Base-by-base conservation (phyloP, 208 protist genomes). In the Acanthamoeba lenticulata region DNA sequence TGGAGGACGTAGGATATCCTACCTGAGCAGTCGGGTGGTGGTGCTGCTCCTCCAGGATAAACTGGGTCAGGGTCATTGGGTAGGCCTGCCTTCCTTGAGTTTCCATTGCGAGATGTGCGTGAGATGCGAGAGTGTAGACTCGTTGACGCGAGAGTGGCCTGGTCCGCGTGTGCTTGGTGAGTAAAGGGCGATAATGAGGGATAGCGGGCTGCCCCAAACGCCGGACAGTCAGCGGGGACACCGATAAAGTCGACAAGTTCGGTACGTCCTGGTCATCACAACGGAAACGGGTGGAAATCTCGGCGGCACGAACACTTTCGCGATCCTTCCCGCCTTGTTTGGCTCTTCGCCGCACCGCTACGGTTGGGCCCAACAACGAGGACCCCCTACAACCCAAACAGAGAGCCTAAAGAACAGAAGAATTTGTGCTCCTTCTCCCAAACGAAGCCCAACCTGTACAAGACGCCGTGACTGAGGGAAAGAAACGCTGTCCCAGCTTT, bases 1-100 rank as follows among this genome's bases (percentile, higher is more conserved):
- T 27, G 27, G 19, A 6, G 27, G 11, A 60, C 52, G 2, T 60
- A n/a, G 2, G 9, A 19, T 52, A 32, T 9, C 69, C 27, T 45
- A 79, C 69, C 69, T 79, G 69, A 32, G 85, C 85, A 15, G 36
- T 91, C 52, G 55, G 47, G 55, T 91, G 85, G 24, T 72, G 47
- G 55, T 49, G 49, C 85, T 91, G 85, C 60, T 65, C 47, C 34
- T 91, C 85, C 47, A 91, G 85, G n/a, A 91, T 91, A 55, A 55
- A 91, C 38, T 72, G 85, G 24, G 85, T 91, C 44, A 91, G 47
- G 49, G 85, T 91, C 32, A 89, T 89, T 0, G 79, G 79, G 45
- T 89, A 42, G 69, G 69, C 69, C 69, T 79, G 69, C 27, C 69
- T 40, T 79, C 69, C 69, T 79, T 79, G 32, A 5, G 69, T 79